Conservation (phyloP, 305 asterid genomes). For the Withania somnifera region DNA sequence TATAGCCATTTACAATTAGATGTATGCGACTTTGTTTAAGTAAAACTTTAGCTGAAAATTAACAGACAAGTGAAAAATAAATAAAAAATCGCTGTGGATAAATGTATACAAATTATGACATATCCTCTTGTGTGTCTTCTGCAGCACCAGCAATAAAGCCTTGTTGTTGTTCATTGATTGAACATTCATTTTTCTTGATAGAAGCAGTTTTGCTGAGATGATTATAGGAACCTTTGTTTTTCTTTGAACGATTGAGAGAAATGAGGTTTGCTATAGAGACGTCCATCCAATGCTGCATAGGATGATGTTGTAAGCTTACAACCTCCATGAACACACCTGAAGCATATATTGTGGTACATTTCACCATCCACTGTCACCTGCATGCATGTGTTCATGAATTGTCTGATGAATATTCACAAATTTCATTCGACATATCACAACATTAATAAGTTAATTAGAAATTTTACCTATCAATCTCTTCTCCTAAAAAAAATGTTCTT, state of each 20-base stretch:
- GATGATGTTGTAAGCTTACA: conserved; percentile 59
- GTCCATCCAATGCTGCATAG: conserved; percentile 79
- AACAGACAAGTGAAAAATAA: neutral
- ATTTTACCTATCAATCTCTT: too few species aligned
- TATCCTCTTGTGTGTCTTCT: neutral
- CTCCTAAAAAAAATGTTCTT: too few species aligned
- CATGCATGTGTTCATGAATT: too few species aligned
- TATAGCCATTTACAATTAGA: neutral
- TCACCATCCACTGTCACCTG: conserved; percentile 69
- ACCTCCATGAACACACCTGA: conserved; percentile 71
- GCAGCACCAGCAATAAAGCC: too few species aligned
- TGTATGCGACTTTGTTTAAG: neutral
- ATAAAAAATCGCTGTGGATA: neutral
- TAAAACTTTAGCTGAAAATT: neutral
- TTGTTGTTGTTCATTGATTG: neutral
- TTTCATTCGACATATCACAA: too few species aligned
- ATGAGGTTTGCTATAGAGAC: conserved; percentile 68
- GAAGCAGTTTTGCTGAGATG: conserved; percentile 50
- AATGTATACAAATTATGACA: neutral
- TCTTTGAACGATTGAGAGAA: conserved; percentile 74
- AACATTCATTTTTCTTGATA: conserved; percentile 18
- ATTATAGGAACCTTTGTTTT: conserved; percentile 55
- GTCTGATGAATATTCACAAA: too few species aligned
- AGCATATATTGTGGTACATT: conserved; percentile 60
- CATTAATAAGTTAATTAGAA: too few species aligned